Evolutionary conservation across 768 basidiomycete genomes (phyloP).

Genomic region (Suillus plorans): DNA sequence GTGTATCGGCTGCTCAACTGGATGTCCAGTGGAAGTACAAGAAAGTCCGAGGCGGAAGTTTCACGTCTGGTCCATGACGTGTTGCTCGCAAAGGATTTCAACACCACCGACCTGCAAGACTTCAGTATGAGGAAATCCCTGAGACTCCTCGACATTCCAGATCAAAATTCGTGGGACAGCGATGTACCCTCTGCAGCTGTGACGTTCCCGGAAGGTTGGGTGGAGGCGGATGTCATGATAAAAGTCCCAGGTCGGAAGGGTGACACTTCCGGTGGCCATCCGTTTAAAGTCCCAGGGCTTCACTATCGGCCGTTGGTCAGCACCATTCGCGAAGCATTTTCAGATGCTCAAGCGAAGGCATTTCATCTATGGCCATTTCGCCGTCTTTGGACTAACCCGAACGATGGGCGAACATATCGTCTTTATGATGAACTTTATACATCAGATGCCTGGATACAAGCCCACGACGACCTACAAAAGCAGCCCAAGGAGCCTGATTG

Average conservation of each 20-base stretch:
- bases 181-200: too few relatives aligned
- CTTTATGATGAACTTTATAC: constrained; percentile 22
- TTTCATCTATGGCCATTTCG: constrained; percentile 28
- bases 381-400: constrained; percentile 9
- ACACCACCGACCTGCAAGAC: background rate
- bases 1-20: constrained; percentile 8
- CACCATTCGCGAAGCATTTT: constrained; percentile 12
- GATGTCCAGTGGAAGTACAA: background rate
- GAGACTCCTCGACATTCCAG: background rate
- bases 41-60: constrained; percentile 5
- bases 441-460: constrained; percentile 16
- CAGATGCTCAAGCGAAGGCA: background rate
- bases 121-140: background rate
- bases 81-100: constrained; percentile 4
- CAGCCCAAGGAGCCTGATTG: constrained; percentile 13
- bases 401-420: constrained; percentile 5
- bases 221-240: background rate
- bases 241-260: background rate
- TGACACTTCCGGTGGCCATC: background rate
- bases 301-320: constrained; percentile 14
- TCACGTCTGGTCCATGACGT: constrained; percentile 4
- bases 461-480: constrained; percentile 16
- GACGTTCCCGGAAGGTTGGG: background rate
- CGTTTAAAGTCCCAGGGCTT: constrained; percentile 13
- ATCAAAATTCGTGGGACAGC: too few relatives aligned